phyloP scores from a whole-genome alignment of 1,284 basidiomycete species.

The Naganishia sp. region DNA sequence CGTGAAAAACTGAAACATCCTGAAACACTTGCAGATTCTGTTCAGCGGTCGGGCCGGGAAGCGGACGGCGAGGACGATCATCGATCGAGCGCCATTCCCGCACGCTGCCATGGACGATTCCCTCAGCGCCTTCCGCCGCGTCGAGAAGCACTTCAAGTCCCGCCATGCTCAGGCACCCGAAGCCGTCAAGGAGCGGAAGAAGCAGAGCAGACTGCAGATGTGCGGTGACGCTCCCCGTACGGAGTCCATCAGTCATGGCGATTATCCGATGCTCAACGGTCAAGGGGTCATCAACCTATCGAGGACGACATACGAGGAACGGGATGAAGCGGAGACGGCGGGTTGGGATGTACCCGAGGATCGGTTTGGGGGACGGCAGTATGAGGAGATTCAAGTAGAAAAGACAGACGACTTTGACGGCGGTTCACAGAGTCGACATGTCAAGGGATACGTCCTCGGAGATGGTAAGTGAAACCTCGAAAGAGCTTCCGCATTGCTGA shows the following conservation, averaged over 20 bases:
- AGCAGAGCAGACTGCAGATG: constrained; percentile 21
- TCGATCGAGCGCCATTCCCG: no score
- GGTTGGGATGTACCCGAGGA: constrained; percentile 48
- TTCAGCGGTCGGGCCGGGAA: no score
- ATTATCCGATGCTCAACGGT: constrained; percentile 41
- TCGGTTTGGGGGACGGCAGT: constrained; percentile 33
- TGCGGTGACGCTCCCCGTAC: not conserved
- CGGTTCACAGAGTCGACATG: constrained; percentile 18
- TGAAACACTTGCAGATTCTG: not conserved
- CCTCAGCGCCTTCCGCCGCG: constrained; percentile 43
- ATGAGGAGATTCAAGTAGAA: constrained; percentile 40
- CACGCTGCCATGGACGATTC: not conserved
- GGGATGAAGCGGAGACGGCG: constrained; percentile 46
- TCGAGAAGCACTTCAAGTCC: constrained; percentile 53
- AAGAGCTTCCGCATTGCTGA: not conserved
- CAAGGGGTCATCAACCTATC: constrained; percentile 47
- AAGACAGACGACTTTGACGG: constrained; percentile 30
- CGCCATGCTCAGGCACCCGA: constrained; percentile 30
- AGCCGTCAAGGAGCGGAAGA: constrained; percentile 36
- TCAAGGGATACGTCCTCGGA: constrained; percentile 43
- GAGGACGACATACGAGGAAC: constrained; percentile 38
- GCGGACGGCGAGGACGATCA: no score
- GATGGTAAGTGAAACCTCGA: constrained; percentile 40
- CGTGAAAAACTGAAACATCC: not conserved
- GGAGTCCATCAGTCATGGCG: not conserved